Conservation (phyloP, 495 filamentous ascomycete species). For the Aspergillus diversus region DNA sequence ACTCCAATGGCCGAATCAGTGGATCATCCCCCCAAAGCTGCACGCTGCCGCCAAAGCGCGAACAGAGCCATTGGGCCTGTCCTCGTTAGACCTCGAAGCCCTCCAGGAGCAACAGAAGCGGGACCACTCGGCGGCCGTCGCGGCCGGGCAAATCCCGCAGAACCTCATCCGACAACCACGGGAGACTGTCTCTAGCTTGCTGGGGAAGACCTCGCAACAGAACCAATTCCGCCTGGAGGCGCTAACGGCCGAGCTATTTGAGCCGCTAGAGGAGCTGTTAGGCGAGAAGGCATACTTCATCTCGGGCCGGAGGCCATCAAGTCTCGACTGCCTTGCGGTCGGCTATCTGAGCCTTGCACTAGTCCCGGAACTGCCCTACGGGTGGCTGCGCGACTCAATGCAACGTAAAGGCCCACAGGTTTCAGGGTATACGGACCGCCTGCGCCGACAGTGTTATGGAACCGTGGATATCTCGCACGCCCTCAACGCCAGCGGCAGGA, state of each 20-base stretch:
- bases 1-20: slow-evolving; percentile 81
- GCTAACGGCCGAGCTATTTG: slow-evolving; percentile 67
- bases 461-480: slow-evolving; percentile 34
- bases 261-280: slow-evolving; percentile 67
- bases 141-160: slow-evolving; percentile 46
- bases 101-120: slow-evolving; percentile 48
- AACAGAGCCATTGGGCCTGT: slow-evolving; percentile 76
- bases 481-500: slow-evolving; percentile 16
- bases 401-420: slow-evolving; percentile 56
- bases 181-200: slow-evolving; percentile 44
- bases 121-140: slow-evolving; percentile 47
- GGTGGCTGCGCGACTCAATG: slow-evolving; percentile 71
- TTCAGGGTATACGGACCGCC: slow-evolving; percentile 54
- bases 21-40: slow-evolving; percentile 70
- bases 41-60: slow-evolving; percentile 68
- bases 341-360: slow-evolving; percentile 79
- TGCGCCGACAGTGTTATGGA: slow-evolving; percentile 48
- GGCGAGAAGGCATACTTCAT: slow-evolving; percentile 60
- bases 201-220: slow-evolving; percentile 43
- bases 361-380: slow-evolving; percentile 67
- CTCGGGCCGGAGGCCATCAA: slow-evolving; percentile 51
- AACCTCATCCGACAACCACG: slow-evolving; percentile 45
- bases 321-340: slow-evolving; percentile 75
- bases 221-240: slow-evolving; percentile 70
- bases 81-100: slow-evolving; percentile 63